phyloP scores from a whole-genome alignment of 768 basidiomycete species.

The Rubroboletus pulcherrimus region DNA sequence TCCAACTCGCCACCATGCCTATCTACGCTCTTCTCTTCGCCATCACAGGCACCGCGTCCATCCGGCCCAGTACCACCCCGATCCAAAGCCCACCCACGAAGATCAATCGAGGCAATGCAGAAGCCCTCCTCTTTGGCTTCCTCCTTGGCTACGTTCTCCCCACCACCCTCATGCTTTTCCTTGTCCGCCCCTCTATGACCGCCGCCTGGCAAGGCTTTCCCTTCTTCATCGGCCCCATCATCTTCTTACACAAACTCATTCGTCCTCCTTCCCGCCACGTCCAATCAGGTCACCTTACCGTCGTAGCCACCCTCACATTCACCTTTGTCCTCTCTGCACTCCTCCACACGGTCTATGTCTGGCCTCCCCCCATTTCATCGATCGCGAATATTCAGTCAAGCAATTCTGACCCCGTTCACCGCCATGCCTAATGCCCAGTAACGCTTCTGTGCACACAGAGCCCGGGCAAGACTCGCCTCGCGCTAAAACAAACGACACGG shows the following conservation, averaged over 20 bases:
- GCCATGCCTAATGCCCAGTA: too few species aligned
- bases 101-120: conserved; percentile 44
- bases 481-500: too few species aligned
- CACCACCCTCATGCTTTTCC: conserved; percentile 40
- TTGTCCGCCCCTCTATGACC: conserved; percentile 42
- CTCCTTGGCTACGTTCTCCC: conserved; percentile 45
- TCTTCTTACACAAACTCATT: conserved; percentile 37
- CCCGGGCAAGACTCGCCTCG: too few species aligned
- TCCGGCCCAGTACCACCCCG: neutral
- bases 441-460: too few species aligned
- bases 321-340: conserved; percentile 22
- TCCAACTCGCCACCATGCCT: conserved; percentile 42
- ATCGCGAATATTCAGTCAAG: too few species aligned
- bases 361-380: conserved; percentile 1
- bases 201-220: conserved; percentile 57
- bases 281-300: conserved; percentile 21
- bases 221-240: conserved; percentile 41
- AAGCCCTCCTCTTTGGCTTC: conserved; percentile 50
- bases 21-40: conserved; percentile 48
- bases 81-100: conserved; percentile 12
- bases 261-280: conserved; percentile 25
- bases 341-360: conserved; percentile 26
- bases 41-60: conserved; percentile 33
- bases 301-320: conserved; percentile 14
- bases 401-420: too few species aligned